Evolutionary conservation across 169 alveolate species (phyloP), one percentile per base, ranked within the genome.

Genomic region (Eimeria tenella): DNA sequence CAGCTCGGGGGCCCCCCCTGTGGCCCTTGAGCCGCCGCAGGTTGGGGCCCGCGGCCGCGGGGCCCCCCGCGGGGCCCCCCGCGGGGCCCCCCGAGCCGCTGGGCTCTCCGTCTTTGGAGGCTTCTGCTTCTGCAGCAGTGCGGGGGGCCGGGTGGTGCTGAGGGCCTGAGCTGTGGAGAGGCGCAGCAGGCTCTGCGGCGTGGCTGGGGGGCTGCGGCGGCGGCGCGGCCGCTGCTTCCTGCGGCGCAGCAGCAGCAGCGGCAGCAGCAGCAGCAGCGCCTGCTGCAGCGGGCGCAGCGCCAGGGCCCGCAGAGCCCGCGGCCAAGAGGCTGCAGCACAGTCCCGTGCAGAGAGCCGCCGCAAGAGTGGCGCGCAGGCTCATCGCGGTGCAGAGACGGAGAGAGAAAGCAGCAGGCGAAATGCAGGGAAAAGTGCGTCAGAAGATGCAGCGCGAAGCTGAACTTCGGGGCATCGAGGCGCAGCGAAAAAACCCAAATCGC

Each of bases 261-360:
- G 73, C 56, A 23, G 73, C 89, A 55, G 89, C 42, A 4, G 71
- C 23, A 13, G 25, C 89, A 55, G 25, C 6, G 73, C 17, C 89
- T 55, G 89, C 9, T 3, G 55, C 15, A 8, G 55, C 7, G 19
- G 89, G 55, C 7, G 71, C n/a, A 17, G 73, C 4, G 10, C 4
- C 23, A 17, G 73, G 25, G 71, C 25, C 71, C 23, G 68, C 56
- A 23, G 71, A 21, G 73, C 73, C 89, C n/a, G 23, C 89, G n/a
- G 71, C 73, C 68, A 81, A 23, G 11, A 81, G 71, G 89, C 89
- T 81, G 89, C 89, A 81, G 89, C 89, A 81, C 55, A 81, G 73
- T 25, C 73, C n/a, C 73, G 89, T n/a, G 53, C 53, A 81, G 56
- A 81, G 73, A 81, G 73, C 89, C 71, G 71, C 89, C 15, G 55